A percentile compares a stretch with the other conserved stretches of the same genome.
These are phyloP conservation scores for Leavenworthia alabamica DNA, from an alignment of 345 rosid genomes.

Conservation along the genomic window DNA sequence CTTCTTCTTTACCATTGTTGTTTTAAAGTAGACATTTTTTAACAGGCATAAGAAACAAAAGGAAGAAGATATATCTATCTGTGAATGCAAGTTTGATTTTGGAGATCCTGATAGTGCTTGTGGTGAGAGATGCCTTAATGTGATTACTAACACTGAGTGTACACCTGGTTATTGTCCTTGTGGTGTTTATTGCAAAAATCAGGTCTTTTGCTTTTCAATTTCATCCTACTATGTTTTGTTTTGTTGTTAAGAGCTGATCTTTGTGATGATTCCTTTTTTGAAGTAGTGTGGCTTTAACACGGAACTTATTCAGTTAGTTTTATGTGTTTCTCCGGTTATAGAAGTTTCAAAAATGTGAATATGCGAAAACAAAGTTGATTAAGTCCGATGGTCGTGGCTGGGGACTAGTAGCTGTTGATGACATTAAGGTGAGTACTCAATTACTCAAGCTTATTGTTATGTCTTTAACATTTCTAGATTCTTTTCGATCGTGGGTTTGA, in stretches of 20 bases:
- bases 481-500: too few species aligned
- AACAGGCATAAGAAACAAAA: constrained; percentile 81
- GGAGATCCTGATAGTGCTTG: constrained; percentile 73
- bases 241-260: background rate
- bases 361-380: constrained; percentile 64
- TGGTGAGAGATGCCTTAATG: constrained; percentile 83
- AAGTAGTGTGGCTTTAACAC: background rate
- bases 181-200: constrained; percentile 70
- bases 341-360: constrained; percentile 84
- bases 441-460: background rate
- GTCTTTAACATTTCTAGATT: background rate
- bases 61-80: constrained; percentile 88
- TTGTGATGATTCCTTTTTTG: background rate
- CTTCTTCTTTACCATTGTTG: background rate
- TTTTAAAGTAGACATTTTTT: background rate
- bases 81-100: constrained; percentile 66
- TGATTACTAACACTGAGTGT: constrained; percentile 84
- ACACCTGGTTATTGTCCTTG: constrained; percentile 78
- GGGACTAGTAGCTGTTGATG: constrained; percentile 82
- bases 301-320: background rate
- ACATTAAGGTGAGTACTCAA: constrained; percentile 54
- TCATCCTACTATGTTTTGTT: background rate
- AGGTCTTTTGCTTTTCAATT: constrained; percentile 36
- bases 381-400: constrained; percentile 81
- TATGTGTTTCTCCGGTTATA: constrained; percentile 22